Conservation (phyloP, 768 basidiomycete genomes). For the Coprinellus micaceus region DNA sequence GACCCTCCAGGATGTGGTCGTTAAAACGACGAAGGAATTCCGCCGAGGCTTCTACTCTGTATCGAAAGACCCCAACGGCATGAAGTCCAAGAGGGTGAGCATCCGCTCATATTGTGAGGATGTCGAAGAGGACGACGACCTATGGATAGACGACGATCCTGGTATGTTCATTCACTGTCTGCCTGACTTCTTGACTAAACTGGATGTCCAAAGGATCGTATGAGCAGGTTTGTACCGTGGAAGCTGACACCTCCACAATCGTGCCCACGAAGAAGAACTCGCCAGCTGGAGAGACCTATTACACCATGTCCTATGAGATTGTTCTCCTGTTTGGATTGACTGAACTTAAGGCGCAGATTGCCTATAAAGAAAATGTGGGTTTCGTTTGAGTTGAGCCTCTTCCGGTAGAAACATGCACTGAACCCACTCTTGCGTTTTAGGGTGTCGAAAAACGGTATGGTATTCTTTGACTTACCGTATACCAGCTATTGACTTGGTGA, state of each 20-base stretch:
- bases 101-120: neutral
- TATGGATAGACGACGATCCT: neutral
- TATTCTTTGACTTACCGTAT: slow-evolving; percentile 26
- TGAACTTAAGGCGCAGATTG: slow-evolving; percentile 49
- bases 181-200: neutral
- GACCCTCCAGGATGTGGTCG: neutral
- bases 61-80: neutral
- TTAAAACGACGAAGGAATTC: neutral
- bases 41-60: neutral
- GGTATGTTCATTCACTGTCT: neutral
- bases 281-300: slow-evolving; percentile 20
- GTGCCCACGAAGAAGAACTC: neutral
- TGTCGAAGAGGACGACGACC: neutral
- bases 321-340: slow-evolving; percentile 51
- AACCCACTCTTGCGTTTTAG: no score
- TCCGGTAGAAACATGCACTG: no score
- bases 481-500: no score
- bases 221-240: neutral
- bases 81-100: neutral
- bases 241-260: neutral
- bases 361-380: slow-evolving; percentile 37
- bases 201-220: neutral
- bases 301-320: slow-evolving; percentile 36
- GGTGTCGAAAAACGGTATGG: no score
- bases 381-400: no score